Base-by-base conservation (phyloP, 1,284 basidiomycete species). In the Ceratobasidium theobromae region DNA sequence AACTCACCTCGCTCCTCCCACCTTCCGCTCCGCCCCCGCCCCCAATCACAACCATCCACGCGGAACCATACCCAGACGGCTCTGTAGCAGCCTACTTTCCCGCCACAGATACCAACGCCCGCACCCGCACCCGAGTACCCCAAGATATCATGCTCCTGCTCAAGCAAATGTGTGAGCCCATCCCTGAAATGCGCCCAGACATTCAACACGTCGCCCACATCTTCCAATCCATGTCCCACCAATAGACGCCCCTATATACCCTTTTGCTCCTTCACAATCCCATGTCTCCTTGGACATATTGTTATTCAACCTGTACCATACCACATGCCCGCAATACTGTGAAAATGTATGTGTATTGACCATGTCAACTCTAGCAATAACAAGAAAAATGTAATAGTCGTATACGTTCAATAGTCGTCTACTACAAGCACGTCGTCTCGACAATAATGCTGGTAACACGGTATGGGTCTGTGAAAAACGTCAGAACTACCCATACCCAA, bases 381-480 rank as follows among this genome's bases (percentile, higher is more conserved):
- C 1, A 32, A 21, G 40, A 53, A 52, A 51, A 6, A 21, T 11
- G 18, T 8, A 11, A 21, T 21, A 45, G 35, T 38, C 8, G 9
- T 38, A 45, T 45, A 52, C 48, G 41, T 64, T 43, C 60, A 64
- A 53, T 52, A 64, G 52, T 64, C 40, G 52, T 64, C 60, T 64
- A 64, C 60, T 64, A 49, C 46, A 64, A 35, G 60, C 60, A 64
- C n/a, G 92, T 95, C 62, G 96, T 98, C 83, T 97, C 93, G 70
- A 95, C 91, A 71, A 98, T 89, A 78, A 96, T 97, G 73, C 82
- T 77, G 40, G 91, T 93, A 66, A 94, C 91, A 69, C 89, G 88
- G 77, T 95, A 95, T 32, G 93, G 91, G 77, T 95, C 92, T 91
- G 43, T 27, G 69, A 70, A 65, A 38, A 52, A 48, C 43, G 45